Evolutionary conservation across 768 basidiomycete genomes (phyloP), one percentile per base, ranked within the genome.

Genomic region (Mycena rosella): DNA sequence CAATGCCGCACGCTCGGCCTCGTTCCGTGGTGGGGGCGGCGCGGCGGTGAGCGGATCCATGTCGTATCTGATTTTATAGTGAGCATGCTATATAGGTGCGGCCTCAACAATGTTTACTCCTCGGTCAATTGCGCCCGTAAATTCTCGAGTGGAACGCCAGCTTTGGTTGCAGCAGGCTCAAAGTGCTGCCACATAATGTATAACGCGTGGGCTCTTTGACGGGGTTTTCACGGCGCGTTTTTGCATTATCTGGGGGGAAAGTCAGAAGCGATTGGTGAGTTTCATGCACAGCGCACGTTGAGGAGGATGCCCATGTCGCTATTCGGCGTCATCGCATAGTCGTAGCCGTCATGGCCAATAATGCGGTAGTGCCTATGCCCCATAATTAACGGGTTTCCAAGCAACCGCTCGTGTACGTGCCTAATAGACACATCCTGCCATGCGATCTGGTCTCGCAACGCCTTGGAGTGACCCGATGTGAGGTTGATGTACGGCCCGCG

Each of bases 301-400:
- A 63, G 62, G 17, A 55, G 45, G 24, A 63, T 32, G 32, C 53
- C 22, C 44, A 63, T 63, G 22, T 63, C 62, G 24, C 29, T 44
- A 42, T 62, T 62, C 1, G 60, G 60, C 5, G 53, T 63, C 6
- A 9, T 44, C 10, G 53, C 53, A 26, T 63, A 63, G 52, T 48
- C 62, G 20, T 63, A 56, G 29, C 62, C 62, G 24, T 63, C 62
- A 24, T 63, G 62, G 1, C 62, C 62, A 47, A 47, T 45, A 20
- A 63, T 63, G 18, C 52, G 62, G 15, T 63, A 63, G 22, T 56
- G 54, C 20, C 60, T 62, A 27, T 2, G 26, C 11, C 14, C 14
- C 14, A 14, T n/a, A 44, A 7, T 44, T 6, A 44, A 20, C 20
- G 18, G n/a, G n/a, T 44, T 34, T 34, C 13, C 32, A 34, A 34